Conservation (phyloP, 495 filamentous ascomycete genomes). For the Neurospora cerealis region DNA sequence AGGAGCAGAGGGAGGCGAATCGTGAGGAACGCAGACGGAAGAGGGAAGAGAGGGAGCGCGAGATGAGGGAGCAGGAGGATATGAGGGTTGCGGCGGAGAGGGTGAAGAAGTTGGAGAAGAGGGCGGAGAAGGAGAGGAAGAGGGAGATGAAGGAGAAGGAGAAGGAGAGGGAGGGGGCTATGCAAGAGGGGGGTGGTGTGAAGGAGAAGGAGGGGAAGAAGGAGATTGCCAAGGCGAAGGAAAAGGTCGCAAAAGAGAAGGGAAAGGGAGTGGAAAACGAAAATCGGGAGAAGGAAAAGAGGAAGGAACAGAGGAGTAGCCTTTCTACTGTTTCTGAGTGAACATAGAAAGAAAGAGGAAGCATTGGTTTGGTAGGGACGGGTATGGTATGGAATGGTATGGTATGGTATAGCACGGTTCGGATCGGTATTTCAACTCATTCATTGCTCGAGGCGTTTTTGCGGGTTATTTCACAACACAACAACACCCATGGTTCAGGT, state of each 20-base stretch:
- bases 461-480: background rate
- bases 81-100: background rate
- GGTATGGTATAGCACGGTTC: background rate
- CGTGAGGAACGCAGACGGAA: background rate
- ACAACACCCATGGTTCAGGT: background rate
- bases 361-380: background rate
- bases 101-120: background rate
- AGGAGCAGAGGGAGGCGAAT: constrained; percentile 1
- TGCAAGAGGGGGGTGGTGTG: background rate
- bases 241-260: background rate
- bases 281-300: background rate
- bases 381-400: background rate
- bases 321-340: background rate
- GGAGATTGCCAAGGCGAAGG: background rate
- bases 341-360: background rate
- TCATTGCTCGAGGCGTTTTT: background rate
- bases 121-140: background rate
- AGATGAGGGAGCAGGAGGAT: constrained; percentile 1
- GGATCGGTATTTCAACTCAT: background rate
- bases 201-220: background rate
- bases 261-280: background rate
- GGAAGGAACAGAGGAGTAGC: background rate
- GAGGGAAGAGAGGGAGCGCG: background rate
- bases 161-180: background rate
- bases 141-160: background rate